phyloP scores from a whole-genome alignment of 1,139 yeast species.

The Kodamaea arcana region DNA sequence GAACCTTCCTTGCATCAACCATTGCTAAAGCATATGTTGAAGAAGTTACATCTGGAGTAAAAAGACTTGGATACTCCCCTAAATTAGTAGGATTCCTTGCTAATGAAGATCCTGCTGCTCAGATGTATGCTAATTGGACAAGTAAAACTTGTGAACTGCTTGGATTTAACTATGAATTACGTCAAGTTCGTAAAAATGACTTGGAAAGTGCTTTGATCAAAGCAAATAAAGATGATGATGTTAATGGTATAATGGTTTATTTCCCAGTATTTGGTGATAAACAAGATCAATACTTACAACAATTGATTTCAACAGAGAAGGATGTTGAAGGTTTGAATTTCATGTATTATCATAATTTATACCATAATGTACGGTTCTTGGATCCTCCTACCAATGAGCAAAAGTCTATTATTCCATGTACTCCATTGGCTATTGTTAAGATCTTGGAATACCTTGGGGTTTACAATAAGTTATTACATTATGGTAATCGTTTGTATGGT shows the following conservation, averaged over 20 bases:
- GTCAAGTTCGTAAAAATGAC: conserved; percentile 71
- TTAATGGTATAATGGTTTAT: conserved; percentile 96
- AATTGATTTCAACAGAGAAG: conserved; percentile 78
- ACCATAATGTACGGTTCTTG: conserved; percentile 82
- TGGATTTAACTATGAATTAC: conserved; percentile 80
- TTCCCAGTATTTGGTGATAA: conserved; percentile 95
- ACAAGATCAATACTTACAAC: conserved; percentile 94
- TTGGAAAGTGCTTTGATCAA: conserved; percentile 77
- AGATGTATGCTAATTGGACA: conserved; percentile 95
- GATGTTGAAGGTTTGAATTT: conserved; percentile 96
- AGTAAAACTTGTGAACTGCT: conserved; percentile 81
- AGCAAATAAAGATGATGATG: conserved; percentile 72
- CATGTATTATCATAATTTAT: conserved; percentile 86
- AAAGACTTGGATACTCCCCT: conserved; percentile 52
- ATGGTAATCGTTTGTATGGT: conserved; percentile 91
- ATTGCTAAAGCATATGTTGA: conserved; percentile 78
- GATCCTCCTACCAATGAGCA: conserved; percentile 63
- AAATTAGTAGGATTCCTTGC: conserved; percentile 87
- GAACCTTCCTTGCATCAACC: conserved; percentile 81
- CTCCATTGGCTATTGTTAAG: conserved; percentile 92
- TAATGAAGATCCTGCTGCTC: conserved; percentile 91
- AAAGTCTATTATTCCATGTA: conserved; percentile 91
- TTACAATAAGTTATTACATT: conserved; percentile 73
- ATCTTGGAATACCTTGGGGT: conserved; percentile 86
- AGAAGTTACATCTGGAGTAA: conserved; percentile 63